Evolutionary conservation across 1,139 yeast species (phyloP), one percentile per base, ranked within the genome.

Genomic region (Suhomyces kunorum): DNA sequence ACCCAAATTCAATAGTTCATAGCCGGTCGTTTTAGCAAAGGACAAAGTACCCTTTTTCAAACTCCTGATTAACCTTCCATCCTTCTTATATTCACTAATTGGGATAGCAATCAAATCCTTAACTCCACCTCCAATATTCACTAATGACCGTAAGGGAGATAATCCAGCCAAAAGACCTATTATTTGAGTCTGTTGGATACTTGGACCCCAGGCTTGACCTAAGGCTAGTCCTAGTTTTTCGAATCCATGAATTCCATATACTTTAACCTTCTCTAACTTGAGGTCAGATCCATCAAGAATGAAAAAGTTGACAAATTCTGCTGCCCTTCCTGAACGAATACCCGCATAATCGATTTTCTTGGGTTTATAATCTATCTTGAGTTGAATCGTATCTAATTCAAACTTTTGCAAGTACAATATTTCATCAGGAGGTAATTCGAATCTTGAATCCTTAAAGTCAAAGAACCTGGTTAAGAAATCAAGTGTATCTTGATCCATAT

Each of bases 401-500:
- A 89, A 75, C 54, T 80, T 80, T 52, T 87, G 90, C 28, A 89
- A 69, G 53, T 78, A 90, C 1, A 81, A 57, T 4, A 77, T 74
- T 47, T 87, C 95, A 46, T 73, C 78, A 5, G 37, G 74, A 71
- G 30, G 82, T 69, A 81, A 63, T 3, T 72, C 68, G 55, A 86
- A 86, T 43, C 96, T 64, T 8, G 71, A 65, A 55, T 87, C 96
- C 51, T 80, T 83, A 55, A 92, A 92, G 44, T 83, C 89, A 36
- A 85, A 80, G 61, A 88, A 92, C 33, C 97, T 68, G 0, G 80
- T 76, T 32, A 89, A 51, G 53, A 92, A 90, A 42, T 89, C 97
- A 18, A 89, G 68, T 0, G 97, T 86, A 54, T 92, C 98, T 60
- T 92, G 98, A 60, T 94, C 98, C 29, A 92, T 81, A 56, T 88